Conservation (phyloP, 169 alveolate genomes). For the Cryptosporidium viatorum region DNA sequence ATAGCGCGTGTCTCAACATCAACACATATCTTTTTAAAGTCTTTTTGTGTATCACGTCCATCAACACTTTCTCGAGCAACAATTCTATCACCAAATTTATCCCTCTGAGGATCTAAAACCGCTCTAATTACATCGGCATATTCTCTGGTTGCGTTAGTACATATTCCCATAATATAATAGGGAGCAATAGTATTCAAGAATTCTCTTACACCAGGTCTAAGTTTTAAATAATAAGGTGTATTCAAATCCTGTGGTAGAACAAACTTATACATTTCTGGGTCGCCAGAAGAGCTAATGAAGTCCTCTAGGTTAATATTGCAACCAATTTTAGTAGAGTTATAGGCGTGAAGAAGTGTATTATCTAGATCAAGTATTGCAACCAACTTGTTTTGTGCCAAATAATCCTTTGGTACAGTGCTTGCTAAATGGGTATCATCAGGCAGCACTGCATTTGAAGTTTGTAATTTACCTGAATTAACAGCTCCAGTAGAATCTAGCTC, state of each 20-base stretch:
- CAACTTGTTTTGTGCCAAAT: slow-evolving; percentile 77
- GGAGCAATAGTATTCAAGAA: slow-evolving; percentile 87
- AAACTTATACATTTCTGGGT: slow-evolving; percentile 90
- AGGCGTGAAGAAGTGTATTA: slow-evolving; percentile 91
- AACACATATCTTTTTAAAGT: slow-evolving; percentile 85
- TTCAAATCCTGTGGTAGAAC: slow-evolving; percentile 87
- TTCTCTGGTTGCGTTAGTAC: slow-evolving; percentile 93
- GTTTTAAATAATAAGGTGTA: slow-evolving; percentile 87
- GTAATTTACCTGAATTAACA: not conserved
- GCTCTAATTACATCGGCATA: slow-evolving; percentile 93
- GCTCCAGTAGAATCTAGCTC: slow-evolving; percentile 13
- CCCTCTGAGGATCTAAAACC: slow-evolving; percentile 90
- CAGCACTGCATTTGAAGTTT: slow-evolving; percentile 47
- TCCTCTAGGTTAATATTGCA: slow-evolving; percentile 86
- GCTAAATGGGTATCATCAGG: slow-evolving; percentile 71
- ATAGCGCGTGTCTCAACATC: slow-evolving; percentile 87
- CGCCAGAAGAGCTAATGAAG: slow-evolving; percentile 87
- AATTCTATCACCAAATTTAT: slow-evolving; percentile 88
- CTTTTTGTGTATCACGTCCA: slow-evolving; percentile 86
- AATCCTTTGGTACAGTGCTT: slow-evolving; percentile 68
- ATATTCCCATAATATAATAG: slow-evolving; percentile 89
- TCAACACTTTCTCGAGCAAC: slow-evolving; percentile 88
- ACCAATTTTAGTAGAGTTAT: slow-evolving; percentile 86
- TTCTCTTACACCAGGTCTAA: slow-evolving; percentile 90
- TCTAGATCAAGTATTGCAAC: slow-evolving; percentile 89